Evolutionary conservation across 257 asterid genomes (phyloP), one percentile per base, ranked within the genome.

Genomic region (Ophiorrhiza pumila): DNA sequence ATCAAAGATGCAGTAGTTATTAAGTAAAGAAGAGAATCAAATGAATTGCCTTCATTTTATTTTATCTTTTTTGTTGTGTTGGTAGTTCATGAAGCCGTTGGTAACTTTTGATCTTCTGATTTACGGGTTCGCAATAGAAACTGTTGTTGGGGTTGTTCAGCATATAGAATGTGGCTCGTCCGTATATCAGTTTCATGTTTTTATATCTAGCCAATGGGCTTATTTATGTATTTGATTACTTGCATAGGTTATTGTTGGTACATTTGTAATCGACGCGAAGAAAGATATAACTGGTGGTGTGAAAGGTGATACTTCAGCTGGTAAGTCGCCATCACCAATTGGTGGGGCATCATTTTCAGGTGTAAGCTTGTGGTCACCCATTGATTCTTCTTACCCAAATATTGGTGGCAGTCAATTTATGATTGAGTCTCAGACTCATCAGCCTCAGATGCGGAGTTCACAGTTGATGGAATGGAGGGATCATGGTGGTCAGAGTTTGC

Each of bases 161-260:
- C 55, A 55, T 1, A 23, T 1, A 5, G 6, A 55, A 15, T 13
- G n/a, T n/a, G n/a, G n/a, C n/a, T n/a, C n/a, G 12, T 37, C 39
- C 53, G 23, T 2, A 22, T 39, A 11, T 31, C 4, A 8, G 71
- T 15, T 2, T 7, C 15, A 17, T 17, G 32, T 50, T 20, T 31
- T 15, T 2, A 43, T 10, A 25, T n/a, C 20, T 18, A 8, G 49
- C 43, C 27, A 11, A 14, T 34, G 41, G 23, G 45, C 45, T 62
- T 31, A 60, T n/a, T 13, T 4, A 39, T 65, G 14, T 1, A 25
- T 66, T n/a, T 61, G 67, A 62, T 42, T 64, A 17, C 65, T 65
- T 50, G 60, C 59, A 52, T 78, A 87, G 92, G 84, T 87, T 42
- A 83, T 87, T 49, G 83, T 83, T 62, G 90, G 88, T 23, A 73